phyloP scores from a whole-genome alignment of 2,329 filamentous ascomycete genomes.

The Stagonosporopsis vannaccii region DNA sequence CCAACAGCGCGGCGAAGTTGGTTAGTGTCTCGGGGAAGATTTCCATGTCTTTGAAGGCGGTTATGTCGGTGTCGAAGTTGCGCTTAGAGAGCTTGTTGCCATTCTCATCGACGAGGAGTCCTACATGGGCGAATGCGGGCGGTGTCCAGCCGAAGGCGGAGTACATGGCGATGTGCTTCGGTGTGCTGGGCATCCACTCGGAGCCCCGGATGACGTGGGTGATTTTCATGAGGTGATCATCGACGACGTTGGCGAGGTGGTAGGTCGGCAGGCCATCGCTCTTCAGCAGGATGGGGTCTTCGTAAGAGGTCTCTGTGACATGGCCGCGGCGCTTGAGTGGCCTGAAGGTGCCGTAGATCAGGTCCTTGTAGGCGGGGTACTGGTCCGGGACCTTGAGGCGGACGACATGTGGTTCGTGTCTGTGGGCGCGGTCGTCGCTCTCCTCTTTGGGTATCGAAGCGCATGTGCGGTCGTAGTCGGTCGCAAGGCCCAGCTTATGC shows the following conservation, averaged over 20 bases:
- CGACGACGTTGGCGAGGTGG: conserved; percentile 95
- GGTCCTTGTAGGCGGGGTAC: conserved; percentile 73
- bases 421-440: conserved; percentile 72
- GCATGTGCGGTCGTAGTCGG: conserved; percentile 77
- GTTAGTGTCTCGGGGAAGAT: conserved; percentile 69
- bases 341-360: conserved; percentile 72
- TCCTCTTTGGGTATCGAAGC: conserved; percentile 70
- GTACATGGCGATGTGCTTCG: conserved; percentile 71
- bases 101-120: conserved; percentile 56
- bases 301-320: conserved; percentile 59
- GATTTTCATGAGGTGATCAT: conserved; percentile 94
- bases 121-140: conserved; percentile 58
- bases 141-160: conserved; percentile 58
- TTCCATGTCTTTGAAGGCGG: conserved; percentile 64
- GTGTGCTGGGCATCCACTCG: conserved; percentile 97
- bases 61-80: conserved; percentile 70
- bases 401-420: conserved; percentile 76
- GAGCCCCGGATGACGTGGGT: conserved; percentile 93
- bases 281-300: conserved; percentile 91
- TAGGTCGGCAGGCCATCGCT: conserved; percentile 93
- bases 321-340: conserved; percentile 48
- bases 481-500: conserved; percentile 64
- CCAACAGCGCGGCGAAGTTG: conserved; percentile 86
- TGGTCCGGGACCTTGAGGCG: conserved; percentile 72
- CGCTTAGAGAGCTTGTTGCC: conserved; percentile 76